A percentile compares a stretch with the other conserved stretches of the same genome.
phyloP scores from a whole-genome alignment of 345 rosid genomes.

The Trapa incisa region DNA sequence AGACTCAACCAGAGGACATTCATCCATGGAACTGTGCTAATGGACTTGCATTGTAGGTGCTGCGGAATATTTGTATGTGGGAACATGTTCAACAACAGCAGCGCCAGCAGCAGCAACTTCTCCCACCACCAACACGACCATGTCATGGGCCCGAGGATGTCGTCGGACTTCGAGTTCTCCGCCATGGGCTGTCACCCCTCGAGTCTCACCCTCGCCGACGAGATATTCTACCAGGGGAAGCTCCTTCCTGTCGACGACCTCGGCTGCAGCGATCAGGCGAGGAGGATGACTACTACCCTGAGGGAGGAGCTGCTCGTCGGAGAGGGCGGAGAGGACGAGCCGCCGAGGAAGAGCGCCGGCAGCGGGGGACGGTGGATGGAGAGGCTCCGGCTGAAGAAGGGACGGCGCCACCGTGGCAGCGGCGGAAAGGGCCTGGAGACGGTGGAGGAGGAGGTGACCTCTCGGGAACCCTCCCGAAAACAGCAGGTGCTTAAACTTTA shows the following conservation, averaged over 20 bases:
- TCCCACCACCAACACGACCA: conserved; percentile 7
- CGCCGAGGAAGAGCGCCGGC: conserved; percentile 4
- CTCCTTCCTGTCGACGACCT: conserved; percentile 36
- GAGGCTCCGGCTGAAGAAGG: conserved; percentile 29
- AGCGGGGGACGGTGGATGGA: conserved; percentile 45
- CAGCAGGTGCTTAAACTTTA: neutral
- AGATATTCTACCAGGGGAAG: conserved; percentile 63
- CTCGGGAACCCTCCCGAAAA: neutral
- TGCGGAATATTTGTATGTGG: conserved; percentile 1
- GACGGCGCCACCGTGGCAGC: neutral
- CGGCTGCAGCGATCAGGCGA: conserved; percentile 3
- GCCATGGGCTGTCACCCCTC: conserved; percentile 25
- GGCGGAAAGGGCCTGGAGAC: conserved; percentile 9
- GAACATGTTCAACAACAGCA: conserved; percentile 4
- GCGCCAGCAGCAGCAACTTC: neutral
- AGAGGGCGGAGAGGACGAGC: neutral
- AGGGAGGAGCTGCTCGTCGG: conserved; percentile 9
- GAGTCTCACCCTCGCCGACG: conserved; percentile 37
- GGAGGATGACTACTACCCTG: conserved; percentile 20
- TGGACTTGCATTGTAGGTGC: too few species aligned
- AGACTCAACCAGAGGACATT: too few species aligned
- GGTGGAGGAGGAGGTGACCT: conserved; percentile 6
- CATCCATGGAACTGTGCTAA: too few species aligned
- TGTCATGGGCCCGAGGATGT: conserved; percentile 72
- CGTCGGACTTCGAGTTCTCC: conserved; percentile 69